Evolutionary conservation across 2,329 filamentous ascomycete species (phyloP), one percentile per base, ranked within the genome.

Genomic region (Ramichloridium luteum): DNA sequence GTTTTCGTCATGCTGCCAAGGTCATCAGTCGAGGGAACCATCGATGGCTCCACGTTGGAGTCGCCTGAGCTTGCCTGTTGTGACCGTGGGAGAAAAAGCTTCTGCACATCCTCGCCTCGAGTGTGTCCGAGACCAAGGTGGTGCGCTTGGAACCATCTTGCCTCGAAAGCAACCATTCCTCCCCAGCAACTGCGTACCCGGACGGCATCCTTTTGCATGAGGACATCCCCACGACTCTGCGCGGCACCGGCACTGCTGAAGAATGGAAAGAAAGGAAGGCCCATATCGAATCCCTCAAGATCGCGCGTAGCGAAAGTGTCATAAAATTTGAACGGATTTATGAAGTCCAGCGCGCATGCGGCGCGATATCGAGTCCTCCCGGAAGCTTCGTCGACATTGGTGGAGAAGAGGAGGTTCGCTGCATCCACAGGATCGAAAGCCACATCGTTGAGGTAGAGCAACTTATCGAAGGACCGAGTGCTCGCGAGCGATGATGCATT

Each of bases 101-200:
- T n/a, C n/a, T n/a, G n/a, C n/a, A n/a, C n/a, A n/a, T n/a, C n/a
- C n/a, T n/a, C n/a, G n/a, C n/a, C n/a, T n/a, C n/a, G n/a, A n/a
- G n/a, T n/a, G n/a, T n/a, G n/a, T n/a, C n/a, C n/a, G n/a, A n/a
- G n/a, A n/a, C n/a, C n/a, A n/a, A n/a, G n/a, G 11, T 22, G 12
- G 6, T 35, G 32, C 13, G 32, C 56, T 45, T 74, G 70, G 28
- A 78, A 70, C 53, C 69, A 74, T 28, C 58, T 57, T 2, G 70
- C 74, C 47, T 77, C 67, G 54, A 76, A 76, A 2, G 72, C 72
- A 2, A 73, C 75, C 70, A 84, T 83, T 13, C 80, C 80, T 31
- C 78, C 77, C 80, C 80, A 85, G 56, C 80, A 85, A 41, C 74
- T 76, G 45, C 68, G 70, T 1, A 84, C 79, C 6, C 73, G 68